phyloP scores from a whole-genome alignment of 2,329 filamentous ascomycete genomes.

The Ramularia endophylla region DNA sequence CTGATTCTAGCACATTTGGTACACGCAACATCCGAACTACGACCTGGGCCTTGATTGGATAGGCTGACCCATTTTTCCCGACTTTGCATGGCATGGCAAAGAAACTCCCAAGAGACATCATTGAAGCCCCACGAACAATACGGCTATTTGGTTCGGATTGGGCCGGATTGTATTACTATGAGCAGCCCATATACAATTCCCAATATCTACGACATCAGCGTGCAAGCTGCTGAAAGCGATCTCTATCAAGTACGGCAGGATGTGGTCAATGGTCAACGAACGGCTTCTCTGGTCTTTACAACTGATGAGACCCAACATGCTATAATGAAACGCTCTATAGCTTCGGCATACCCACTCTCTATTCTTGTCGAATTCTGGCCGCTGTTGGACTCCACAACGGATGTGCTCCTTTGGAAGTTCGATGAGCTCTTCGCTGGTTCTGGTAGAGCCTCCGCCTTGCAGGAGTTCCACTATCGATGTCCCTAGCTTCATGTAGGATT shows the following conservation, averaged over 20 bases:
- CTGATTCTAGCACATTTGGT: conserved; percentile 8
- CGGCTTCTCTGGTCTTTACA: conserved; percentile 23
- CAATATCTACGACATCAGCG: conserved; percentile 44
- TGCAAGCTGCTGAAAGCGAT: conserved; percentile 15
- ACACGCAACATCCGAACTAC: conserved; percentile 12
- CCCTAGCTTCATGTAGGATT: no score
- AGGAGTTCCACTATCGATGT: no score
- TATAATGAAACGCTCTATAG: conserved; percentile 24
- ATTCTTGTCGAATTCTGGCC: conserved; percentile 71
- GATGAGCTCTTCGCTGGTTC: conserved; percentile 33
- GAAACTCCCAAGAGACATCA: conserved; percentile 45
- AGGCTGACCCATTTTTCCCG: conserved; percentile 45
- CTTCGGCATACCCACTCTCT: conserved; percentile 44
- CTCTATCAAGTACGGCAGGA: conserved; percentile 18
- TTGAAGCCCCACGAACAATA: conserved; percentile 57
- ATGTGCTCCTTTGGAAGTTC: conserved; percentile 47
- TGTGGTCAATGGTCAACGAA: conserved; percentile 22
- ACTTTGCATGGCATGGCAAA: conserved; percentile 57
- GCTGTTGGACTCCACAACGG: conserved; percentile 67
- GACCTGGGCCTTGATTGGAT: conserved; percentile 45
- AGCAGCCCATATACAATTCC: conserved; percentile 64
- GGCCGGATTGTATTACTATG: conserved; percentile 68
- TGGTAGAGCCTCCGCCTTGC: conserved; percentile 50
- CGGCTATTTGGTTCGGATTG: conserved; percentile 66
- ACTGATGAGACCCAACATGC: conserved; percentile 23